These are phyloP conservation scores for Phylloboletellus chloephorus DNA, from an alignment of 1,284 basidiomycete species.

Conservation along the genomic window DNA sequence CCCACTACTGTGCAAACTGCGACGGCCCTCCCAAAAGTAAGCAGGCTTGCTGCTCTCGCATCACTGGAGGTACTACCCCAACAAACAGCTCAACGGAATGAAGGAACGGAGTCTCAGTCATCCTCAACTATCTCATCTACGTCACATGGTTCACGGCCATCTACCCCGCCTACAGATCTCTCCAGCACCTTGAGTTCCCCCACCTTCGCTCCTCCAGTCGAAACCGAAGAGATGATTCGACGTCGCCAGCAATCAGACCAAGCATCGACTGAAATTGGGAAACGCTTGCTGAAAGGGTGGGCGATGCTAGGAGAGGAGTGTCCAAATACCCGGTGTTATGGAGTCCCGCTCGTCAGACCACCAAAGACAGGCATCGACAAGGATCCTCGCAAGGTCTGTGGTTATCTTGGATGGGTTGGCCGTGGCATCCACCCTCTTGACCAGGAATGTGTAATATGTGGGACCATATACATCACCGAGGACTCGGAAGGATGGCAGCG, in stretches of 20 bases:
- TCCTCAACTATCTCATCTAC: slow-evolving; percentile 45
- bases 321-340: slow-evolving; percentile 58
- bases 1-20: slow-evolving; percentile 61
- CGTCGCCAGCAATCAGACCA: slow-evolving; percentile 74
- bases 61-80: slow-evolving; percentile 7
- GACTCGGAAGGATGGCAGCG: slow-evolving; percentile 47
- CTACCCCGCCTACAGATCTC: slow-evolving; percentile 70
- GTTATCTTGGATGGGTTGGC: slow-evolving; percentile 4
- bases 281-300: slow-evolving; percentile 72
- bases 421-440: slow-evolving; percentile 6
- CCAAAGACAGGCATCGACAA: slow-evolving; percentile 57
- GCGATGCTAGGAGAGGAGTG: slow-evolving; percentile 83
- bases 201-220: slow-evolving; percentile 52
- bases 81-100: slow-evolving; percentile 21
- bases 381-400: slow-evolving; percentile 57
- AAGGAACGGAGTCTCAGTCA: slow-evolving; percentile 30
- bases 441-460: slow-evolving; percentile 77
- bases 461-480: slow-evolving; percentile 53
- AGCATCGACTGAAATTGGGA: slow-evolving; percentile 74
- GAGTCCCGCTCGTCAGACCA: slow-evolving; percentile 67
- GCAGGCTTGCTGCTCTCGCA: slow-evolving; percentile 9
- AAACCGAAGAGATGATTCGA: slow-evolving; percentile 57
- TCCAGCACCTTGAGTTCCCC: slow-evolving; percentile 57
- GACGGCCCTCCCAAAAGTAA: slow-evolving; percentile 37
- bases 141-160: slow-evolving; percentile 51